These are phyloP conservation scores for Russula abietina DNA, from an alignment of 768 basidiomycete genomes.

Conservation along the genomic window DNA sequence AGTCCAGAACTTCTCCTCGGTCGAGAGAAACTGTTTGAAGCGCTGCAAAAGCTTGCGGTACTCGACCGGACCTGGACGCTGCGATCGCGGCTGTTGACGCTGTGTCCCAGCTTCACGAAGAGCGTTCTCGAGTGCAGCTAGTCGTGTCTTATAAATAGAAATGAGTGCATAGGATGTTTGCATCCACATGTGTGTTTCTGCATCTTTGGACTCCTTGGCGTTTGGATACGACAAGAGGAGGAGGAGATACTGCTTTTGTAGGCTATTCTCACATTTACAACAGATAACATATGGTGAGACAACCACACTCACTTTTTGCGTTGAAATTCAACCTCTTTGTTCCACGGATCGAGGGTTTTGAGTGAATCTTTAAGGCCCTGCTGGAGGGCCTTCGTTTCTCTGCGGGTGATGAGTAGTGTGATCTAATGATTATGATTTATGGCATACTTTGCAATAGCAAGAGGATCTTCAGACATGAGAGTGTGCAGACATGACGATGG, in stretches of 20 bases:
- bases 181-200: conserved; percentile 86
- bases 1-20: conserved; percentile 91
- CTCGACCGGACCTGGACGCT: conserved; percentile 63
- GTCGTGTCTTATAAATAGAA: conserved; percentile 69
- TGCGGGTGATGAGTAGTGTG: conserved; percentile 30
- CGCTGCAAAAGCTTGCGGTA: conserved; percentile 79
- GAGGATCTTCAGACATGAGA: conserved; percentile 39
- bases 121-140: conserved; percentile 53
- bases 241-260: conserved; percentile 63
- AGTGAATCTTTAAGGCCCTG: conserved; percentile 71
- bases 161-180: conserved; percentile 87
- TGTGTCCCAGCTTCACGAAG: conserved; percentile 29
- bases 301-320: conserved; percentile 66
- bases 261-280: conserved; percentile 36
- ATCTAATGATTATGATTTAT: conserved; percentile 13
- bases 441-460: conserved; percentile 36
- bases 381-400: conserved; percentile 74
- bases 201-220: conserved; percentile 69
- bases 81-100: conserved; percentile 34
- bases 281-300: conserved; percentile 16
- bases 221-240: conserved; percentile 64
- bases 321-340: conserved; percentile 79
- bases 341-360: conserved; percentile 71
- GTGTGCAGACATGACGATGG: conserved; percentile 17
- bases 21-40: conserved; percentile 83